Percentiles rank a stretch among this genome's conserved stretches.
These are phyloP conservation scores for Coemansia sp. DNA, from an alignment of 192 early-diverging fungal species.

Conservation along the genomic window DNA sequence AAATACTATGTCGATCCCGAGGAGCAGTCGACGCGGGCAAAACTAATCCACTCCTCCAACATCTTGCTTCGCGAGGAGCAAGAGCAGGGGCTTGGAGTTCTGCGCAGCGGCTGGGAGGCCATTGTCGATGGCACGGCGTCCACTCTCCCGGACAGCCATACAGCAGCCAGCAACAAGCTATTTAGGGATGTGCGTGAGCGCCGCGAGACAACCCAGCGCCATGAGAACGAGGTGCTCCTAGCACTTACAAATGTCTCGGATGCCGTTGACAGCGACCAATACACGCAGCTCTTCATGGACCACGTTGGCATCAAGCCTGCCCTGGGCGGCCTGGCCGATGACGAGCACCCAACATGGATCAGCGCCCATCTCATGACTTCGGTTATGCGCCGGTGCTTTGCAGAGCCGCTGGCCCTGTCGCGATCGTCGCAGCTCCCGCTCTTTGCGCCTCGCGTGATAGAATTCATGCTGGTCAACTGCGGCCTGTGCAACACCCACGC, in stretches of 20 bases:
- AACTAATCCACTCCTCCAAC: constrained; percentile 44
- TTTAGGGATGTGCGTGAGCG: constrained; percentile 20
- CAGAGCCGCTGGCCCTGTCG: constrained; percentile 46
- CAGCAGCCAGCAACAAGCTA: constrained; percentile 3
- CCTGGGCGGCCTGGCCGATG: neutral
- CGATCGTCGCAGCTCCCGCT: constrained; percentile 48
- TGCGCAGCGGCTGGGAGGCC: constrained; percentile 53
- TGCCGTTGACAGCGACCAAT: constrained; percentile 46
- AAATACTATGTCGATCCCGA: constrained; percentile 51
- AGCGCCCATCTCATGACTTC: constrained; percentile 52
- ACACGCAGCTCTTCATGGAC: constrained; percentile 50
- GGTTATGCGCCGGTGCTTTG: constrained; percentile 55
- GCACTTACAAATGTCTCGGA: constrained; percentile 44
- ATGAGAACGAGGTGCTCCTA: constrained; percentile 49
- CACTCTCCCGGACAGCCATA: neutral
- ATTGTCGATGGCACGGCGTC: constrained; percentile 37
- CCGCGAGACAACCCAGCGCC: constrained; percentile 39
- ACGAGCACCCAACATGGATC: constrained; percentile 36
- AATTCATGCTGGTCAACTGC: constrained; percentile 50
- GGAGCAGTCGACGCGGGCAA: constrained; percentile 24
- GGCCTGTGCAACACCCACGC: constrained; percentile 50
- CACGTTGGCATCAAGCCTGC: constrained; percentile 29
- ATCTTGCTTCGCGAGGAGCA: constrained; percentile 52
- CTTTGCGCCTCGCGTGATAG: constrained; percentile 47
- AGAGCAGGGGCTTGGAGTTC: constrained; percentile 49